Evolutionary conservation across 2,329 filamentous ascomycete genomes (phyloP).

Genomic region (Neobulgaria alba): DNA sequence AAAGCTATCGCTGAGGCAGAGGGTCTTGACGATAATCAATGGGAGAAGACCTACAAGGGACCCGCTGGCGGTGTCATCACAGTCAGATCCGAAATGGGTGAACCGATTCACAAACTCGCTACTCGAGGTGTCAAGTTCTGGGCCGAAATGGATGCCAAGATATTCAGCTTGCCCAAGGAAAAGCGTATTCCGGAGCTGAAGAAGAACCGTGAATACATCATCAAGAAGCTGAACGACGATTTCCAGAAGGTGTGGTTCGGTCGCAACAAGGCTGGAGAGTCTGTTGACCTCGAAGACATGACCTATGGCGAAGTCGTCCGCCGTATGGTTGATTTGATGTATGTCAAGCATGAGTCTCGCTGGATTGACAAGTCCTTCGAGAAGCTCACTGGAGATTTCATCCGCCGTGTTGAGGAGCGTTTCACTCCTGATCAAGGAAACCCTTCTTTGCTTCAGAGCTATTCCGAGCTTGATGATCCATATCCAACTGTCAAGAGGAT

Average conservation of each 20-base stretch:
- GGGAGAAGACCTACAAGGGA: conserved; percentile 91
- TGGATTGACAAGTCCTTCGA: conserved; percentile 87
- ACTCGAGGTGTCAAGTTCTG: conserved; percentile 94
- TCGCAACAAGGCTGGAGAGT: conserved; percentile 68
- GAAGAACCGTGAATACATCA: conserved; percentile 84
- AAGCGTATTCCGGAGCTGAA: conserved; percentile 82
- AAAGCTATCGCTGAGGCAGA: conserved; percentile 81
- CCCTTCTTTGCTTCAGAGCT: conserved; percentile 80
- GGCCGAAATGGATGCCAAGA: conserved; percentile 98
- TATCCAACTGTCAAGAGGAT: conserved; percentile 72
- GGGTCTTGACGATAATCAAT: conserved; percentile 72
- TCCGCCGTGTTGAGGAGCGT: conserved; percentile 92
- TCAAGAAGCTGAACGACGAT: conserved; percentile 90
- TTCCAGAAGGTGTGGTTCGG: conserved; percentile 98
- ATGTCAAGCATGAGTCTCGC: conserved; percentile 79
- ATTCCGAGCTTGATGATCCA: conserved; percentile 77
- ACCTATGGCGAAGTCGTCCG: conserved; percentile 83
- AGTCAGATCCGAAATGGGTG: conserved; percentile 96
- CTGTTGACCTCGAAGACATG: conserved; percentile 90
- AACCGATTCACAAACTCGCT: conserved; percentile 97
- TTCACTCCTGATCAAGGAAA: conserved; percentile 68
- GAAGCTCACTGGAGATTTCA: conserved; percentile 85
- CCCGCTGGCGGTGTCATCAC: conserved; percentile 90
- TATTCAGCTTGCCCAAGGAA: conserved; percentile 87
- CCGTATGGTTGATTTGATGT: conserved; percentile 83